Conservation (phyloP, 495 filamentous ascomycete genomes). For the Neurospora sp. region DNA sequence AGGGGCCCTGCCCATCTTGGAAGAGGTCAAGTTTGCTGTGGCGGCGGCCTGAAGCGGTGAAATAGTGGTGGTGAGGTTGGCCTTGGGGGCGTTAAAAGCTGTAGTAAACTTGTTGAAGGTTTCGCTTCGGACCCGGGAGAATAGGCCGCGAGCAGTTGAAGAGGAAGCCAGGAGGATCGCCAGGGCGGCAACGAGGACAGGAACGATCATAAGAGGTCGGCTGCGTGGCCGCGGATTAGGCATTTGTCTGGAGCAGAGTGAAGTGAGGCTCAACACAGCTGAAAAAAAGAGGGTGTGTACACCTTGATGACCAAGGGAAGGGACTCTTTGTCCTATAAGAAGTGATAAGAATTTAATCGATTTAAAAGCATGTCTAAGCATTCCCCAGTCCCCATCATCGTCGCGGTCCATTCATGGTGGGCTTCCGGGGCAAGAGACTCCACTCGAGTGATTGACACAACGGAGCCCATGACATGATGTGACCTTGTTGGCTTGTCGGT, state of each 20-base stretch:
- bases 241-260: neutral
- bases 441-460: neutral
- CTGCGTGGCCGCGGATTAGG: neutral
- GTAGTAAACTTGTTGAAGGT: neutral
- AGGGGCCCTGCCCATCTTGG: slow-evolving; percentile 36
- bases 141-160: neutral
- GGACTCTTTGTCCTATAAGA: neutral
- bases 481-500: neutral
- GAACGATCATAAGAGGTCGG: neutral
- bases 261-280: neutral
- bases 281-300: neutral
- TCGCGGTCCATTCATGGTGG: neutral
- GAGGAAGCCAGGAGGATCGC: slow-evolving; percentile 1
- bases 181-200: neutral
- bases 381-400: neutral
- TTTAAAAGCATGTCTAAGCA: neutral
- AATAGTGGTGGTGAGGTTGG: neutral
- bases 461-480: neutral
- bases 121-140: neutral
- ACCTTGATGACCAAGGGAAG: neutral
- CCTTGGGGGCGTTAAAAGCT: neutral
- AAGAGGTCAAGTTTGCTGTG: slow-evolving; percentile 1
- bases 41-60: neutral
- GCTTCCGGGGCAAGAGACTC: neutral
- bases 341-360: neutral